Base-by-base conservation (phyloP, 352 stramenopile species). In the Lagenidium sp. region DNA sequence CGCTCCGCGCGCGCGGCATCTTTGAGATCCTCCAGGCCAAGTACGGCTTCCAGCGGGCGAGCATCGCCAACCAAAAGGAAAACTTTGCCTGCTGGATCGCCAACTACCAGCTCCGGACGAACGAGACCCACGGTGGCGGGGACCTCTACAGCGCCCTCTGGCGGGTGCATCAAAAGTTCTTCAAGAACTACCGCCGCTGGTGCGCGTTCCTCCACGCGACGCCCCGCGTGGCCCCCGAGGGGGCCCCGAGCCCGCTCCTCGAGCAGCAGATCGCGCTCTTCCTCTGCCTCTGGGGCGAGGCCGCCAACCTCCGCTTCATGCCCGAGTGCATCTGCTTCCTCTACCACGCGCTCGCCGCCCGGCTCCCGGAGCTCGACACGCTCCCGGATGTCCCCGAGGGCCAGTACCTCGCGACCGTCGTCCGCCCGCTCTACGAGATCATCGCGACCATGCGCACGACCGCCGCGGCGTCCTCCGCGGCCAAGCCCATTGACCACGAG, bases 161-260 rank as follows among this genome's bases (percentile, higher is more conserved):
- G 10, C 61, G 68, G 16, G 65, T 91, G 37, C 79, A 91, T 53
- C 41, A 50, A 13, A 88, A 87, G 50, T 84, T 98, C 18, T 91
- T 95, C 53, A 78, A 76, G 29, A 96, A 96, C 63, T 96, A 96
- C 60, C 50, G 64, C 29, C 81, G 86, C 49, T 99, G 96, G 96
- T 98, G 95, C 62, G 75, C 85, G 39, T 95, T 95, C 36, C 72
- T 99, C 36, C 75, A 82, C 20, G 83, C 94, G 0, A 61, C 69
- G 4, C 90, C 87, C n/a, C 70, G 90, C 36, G 95, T 95, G 10
- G 44, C 53, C 3, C 31, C 34, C 1, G 70, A 72, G 0, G 69
- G 63, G 32, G 55, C 60, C 1, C 66, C 72, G 24, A 65, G 53
- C 20, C 29, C 53, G 0, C 31, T 52, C 24, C 66, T 84, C 53